These are phyloP conservation scores for Kwoniella heveanensis DNA, from an alignment of 768 basidiomycete genomes.

Conservation along the genomic window DNA sequence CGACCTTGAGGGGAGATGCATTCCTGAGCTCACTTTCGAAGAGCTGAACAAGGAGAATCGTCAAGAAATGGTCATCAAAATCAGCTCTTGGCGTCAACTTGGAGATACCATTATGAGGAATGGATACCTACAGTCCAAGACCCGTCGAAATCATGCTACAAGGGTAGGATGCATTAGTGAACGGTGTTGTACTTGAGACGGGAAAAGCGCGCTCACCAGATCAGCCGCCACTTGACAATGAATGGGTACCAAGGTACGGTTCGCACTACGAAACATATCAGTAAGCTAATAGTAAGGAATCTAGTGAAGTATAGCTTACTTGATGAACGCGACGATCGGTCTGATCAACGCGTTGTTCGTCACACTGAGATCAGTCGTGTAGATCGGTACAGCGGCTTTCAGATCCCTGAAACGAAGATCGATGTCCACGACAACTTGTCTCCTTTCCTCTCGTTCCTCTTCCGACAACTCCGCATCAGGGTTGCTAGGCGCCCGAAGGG, in stretches of 20 bases:
- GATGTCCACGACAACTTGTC: slow-evolving; percentile 69
- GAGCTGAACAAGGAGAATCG: slow-evolving; percentile 62
- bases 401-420: slow-evolving; percentile 92
- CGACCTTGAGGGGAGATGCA: not conserved
- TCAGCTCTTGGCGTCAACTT: too few relatives aligned
- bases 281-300: slow-evolving; percentile 9
- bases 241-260: slow-evolving; percentile 90
- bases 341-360: slow-evolving; percentile 88
- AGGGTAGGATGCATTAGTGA: slow-evolving; percentile 1
- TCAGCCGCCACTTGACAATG: slow-evolving; percentile 84
- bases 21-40: slow-evolving; percentile 83
- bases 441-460: slow-evolving; percentile 36
- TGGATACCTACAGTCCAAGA: slow-evolving; percentile 83
- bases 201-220: slow-evolving; percentile 57
- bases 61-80: slow-evolving; percentile 21
- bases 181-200: not conserved
- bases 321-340: slow-evolving; percentile 98
- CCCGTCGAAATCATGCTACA: slow-evolving; percentile 78
- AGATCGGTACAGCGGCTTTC: slow-evolving; percentile 91
- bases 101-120: too few relatives aligned
- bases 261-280: slow-evolving; percentile 64
- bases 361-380: slow-evolving; percentile 82
- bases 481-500: slow-evolving; percentile 69
- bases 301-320: slow-evolving; percentile 62
- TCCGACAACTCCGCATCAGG: slow-evolving; percentile 20